phyloP scores from a whole-genome alignment of 2,329 filamentous ascomycete genomes.

The Arthroderma sp. region DNA sequence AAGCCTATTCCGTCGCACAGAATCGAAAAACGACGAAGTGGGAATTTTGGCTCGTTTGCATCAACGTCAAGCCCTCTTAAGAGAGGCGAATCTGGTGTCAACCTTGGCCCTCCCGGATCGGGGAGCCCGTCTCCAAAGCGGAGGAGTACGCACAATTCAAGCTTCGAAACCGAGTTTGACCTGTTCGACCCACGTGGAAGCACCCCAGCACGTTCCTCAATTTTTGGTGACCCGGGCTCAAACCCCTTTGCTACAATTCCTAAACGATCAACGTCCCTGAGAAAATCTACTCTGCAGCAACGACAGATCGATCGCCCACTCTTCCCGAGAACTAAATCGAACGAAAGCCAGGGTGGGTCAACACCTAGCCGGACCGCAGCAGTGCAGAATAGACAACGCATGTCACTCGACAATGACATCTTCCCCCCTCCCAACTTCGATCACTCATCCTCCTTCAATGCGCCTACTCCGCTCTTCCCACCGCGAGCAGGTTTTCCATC shows the following conservation, averaged over 20 bases:
- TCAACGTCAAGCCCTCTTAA: slow-evolving; percentile 73
- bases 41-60: slow-evolving; percentile 36
- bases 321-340: slow-evolving; percentile 27
- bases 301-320: slow-evolving; percentile 56
- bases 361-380: slow-evolving; percentile 34
- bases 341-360: slow-evolving; percentile 37
- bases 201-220: slow-evolving; percentile 11
- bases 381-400: slow-evolving; percentile 51
- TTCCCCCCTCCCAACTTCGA: slow-evolving; percentile 53
- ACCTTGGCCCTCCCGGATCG: slow-evolving; percentile 54
- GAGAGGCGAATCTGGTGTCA: slow-evolving; percentile 81
- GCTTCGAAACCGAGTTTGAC: slow-evolving; percentile 51
- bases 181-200: slow-evolving; percentile 51
- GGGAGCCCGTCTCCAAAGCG: slow-evolving; percentile 78
- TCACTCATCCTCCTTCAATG: slow-evolving; percentile 47
- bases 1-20: slow-evolving; percentile 8
- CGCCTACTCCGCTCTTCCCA: slow-evolving; percentile 35
- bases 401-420: slow-evolving; percentile 64
- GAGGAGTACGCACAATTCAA: slow-evolving; percentile 70
- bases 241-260: slow-evolving; percentile 43
- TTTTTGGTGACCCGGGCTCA: slow-evolving; percentile 10
- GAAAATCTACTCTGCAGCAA: slow-evolving; percentile 80
- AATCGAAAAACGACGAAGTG: slow-evolving; percentile 38
- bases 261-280: slow-evolving; percentile 61
- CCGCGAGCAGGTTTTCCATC: slow-evolving; percentile 19